Evolutionary conservation across 2,329 filamentous ascomycete genomes (phyloP), one percentile per base, ranked within the genome.

Genomic region (Phaeosphaeria sp.): DNA sequence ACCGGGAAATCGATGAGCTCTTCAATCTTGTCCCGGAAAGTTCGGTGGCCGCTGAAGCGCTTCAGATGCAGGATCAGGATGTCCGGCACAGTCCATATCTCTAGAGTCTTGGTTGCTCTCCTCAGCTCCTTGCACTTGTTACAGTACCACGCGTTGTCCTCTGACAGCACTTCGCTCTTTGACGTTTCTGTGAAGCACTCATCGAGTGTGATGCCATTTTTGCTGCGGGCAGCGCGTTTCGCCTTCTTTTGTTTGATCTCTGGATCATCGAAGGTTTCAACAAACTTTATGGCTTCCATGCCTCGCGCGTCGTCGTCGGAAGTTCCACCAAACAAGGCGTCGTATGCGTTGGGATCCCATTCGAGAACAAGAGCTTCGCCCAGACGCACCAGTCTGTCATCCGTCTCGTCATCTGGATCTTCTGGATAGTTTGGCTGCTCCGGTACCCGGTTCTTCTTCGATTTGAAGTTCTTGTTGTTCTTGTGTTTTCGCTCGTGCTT

Each of bases 71-170:
- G 90, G 44, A 98, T 90, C 17, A 99, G 85, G 60, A 98, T 96
- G 75, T 99, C 95, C 0, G 95, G 95, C 2, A 91, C 90, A 73
- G 94, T 97, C 95, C 95, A 99, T 18, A 99, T 86, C 73, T 98
- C 93, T 52, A 99, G 92, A 71, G 95, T 97, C 82, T 99, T 99
- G 79, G 90, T 93, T 20, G 95, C 95, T 59, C 92, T 89, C 17
- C 92, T 88, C 70, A 96, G 90, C 69, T 97, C 92, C 76, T 98
- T 98, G 84, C 95, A 99, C 27, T 92, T 87, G 55, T 92, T 94
- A 73, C 95, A 99, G 75, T 96, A 98, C 95, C 95, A 99, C 59
- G 92, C 94, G 74, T 99, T 96, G 72, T 96, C 91, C 75, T 97
- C 92, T 0, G 94, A 97, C 4, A 99, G 82, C 15, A 97, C 88